Evolutionary conservation across 2,329 filamentous ascomycete genomes (phyloP).

Genomic region (Pestalotiopsis fici): DNA sequence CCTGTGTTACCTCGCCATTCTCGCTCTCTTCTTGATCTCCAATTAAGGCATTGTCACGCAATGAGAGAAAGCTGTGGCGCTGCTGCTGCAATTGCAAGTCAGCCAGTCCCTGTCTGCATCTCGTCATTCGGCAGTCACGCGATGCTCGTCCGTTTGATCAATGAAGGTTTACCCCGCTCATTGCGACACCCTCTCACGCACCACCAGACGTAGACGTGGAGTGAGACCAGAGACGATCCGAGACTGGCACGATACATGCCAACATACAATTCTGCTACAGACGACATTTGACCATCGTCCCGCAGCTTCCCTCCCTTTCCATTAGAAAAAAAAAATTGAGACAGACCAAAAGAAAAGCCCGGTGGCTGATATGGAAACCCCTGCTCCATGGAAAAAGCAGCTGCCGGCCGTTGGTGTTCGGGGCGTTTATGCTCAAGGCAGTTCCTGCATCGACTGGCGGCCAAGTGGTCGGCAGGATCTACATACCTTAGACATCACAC

Average conservation of each 20-base stretch:
- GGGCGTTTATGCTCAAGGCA: background rate
- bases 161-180: constrained; percentile 4
- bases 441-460: background rate
- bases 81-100: background rate
- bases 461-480: background rate
- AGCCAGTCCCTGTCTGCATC: background rate
- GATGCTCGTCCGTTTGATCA: constrained; percentile 9
- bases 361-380: background rate
- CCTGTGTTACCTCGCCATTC: background rate
- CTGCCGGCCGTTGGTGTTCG: background rate
- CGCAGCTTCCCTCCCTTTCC: no score
- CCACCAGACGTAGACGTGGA: background rate
- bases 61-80: background rate
- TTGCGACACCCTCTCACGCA: constrained; percentile 1
- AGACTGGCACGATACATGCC: background rate
- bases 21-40: background rate
- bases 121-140: constrained; percentile 8
- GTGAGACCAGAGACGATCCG: background rate
- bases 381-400: background rate
- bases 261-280: background rate
- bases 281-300: no score
- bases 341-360: no score
- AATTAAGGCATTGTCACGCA: background rate
- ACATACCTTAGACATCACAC: background rate
- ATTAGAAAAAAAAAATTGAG: no score